These are phyloP conservation scores for Candida schatavii DNA, from an alignment of 805 yeast genomes.

Conservation along the genomic window DNA sequence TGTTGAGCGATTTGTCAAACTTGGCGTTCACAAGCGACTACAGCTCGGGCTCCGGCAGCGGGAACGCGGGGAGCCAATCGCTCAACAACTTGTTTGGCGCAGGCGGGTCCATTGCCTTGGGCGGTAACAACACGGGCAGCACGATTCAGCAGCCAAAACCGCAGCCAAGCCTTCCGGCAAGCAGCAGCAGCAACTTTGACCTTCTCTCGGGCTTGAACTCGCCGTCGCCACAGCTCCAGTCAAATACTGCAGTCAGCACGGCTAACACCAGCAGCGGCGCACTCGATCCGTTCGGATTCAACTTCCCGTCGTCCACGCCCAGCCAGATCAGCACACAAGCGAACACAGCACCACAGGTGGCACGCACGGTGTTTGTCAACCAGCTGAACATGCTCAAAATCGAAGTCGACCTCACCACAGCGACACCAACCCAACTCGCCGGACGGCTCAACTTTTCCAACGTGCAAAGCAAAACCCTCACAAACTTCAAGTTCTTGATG, in stretches of 20 bases:
- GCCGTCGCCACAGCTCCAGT: slow-evolving; percentile 39
- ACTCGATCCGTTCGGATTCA: slow-evolving; percentile 41
- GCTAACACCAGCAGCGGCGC: slow-evolving; percentile 7
- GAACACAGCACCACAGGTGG: slow-evolving; percentile 14
- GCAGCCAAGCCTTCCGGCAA: slow-evolving; percentile 8
- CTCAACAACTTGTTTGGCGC: slow-evolving; percentile 43
- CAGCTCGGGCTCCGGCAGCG: slow-evolving; percentile 15
- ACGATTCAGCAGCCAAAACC: slow-evolving; percentile 11
- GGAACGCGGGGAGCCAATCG: slow-evolving; percentile 13
- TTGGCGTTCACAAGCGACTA: slow-evolving; percentile 50
- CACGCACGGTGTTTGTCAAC: slow-evolving; percentile 30
- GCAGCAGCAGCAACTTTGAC: slow-evolving; percentile 16
- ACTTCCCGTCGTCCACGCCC: slow-evolving; percentile 40
- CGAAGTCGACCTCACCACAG: slow-evolving; percentile 41
- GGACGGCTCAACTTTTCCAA: slow-evolving; percentile 56
- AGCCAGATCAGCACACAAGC: slow-evolving; percentile 13
- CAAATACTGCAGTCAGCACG: slow-evolving; percentile 20
- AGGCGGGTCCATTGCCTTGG: slow-evolving; percentile 50
- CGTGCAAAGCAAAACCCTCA: slow-evolving; percentile 39
- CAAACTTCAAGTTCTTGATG: slow-evolving; percentile 54
- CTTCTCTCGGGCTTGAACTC: slow-evolving; percentile 37
- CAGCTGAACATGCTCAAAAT: slow-evolving; percentile 48
- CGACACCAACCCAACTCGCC: slow-evolving; percentile 29
- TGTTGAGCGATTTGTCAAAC: slow-evolving; percentile 68
- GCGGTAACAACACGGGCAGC: no score